Conservation (phyloP, 805 yeast genomes). For the Kluyveromyces siamensis region DNA sequence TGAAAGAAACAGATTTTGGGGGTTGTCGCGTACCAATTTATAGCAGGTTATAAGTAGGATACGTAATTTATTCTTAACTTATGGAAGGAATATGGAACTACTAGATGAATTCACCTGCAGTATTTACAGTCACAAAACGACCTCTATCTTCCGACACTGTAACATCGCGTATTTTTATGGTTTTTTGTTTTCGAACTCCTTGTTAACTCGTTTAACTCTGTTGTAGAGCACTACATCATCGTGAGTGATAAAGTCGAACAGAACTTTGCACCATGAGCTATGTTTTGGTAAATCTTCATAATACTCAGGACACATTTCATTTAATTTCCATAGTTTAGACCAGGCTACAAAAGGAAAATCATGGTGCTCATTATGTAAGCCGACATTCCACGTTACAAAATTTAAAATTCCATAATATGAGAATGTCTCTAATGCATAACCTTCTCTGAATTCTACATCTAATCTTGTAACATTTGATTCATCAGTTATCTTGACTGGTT, state of each 20-base stretch:
- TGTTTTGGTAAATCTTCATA: conserved; percentile 74
- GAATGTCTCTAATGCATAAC: conserved; percentile 59
- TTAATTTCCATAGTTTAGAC: conserved; percentile 62
- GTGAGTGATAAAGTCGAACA: conserved; percentile 61
- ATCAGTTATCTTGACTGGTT: conserved; percentile 4
- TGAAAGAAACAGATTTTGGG: not conserved
- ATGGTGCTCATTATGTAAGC: conserved; percentile 91
- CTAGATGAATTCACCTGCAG: not conserved
- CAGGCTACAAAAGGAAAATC: conserved; percentile 93
- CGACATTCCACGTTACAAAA: conserved; percentile 81
- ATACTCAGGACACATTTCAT: conserved; percentile 66
- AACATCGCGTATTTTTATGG: not conserved
- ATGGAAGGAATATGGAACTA: not conserved
- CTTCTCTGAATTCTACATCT: conserved; percentile 9
- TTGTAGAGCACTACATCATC: conserved; percentile 66
- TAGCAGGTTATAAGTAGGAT: not conserved
- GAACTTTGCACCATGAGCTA: conserved; percentile 68
- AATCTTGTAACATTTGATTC: conserved; percentile 4
- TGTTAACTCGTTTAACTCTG: conserved; percentile 58
- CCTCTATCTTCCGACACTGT: too few relatives aligned
- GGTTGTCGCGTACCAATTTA: not conserved
- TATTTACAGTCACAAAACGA: too few relatives aligned
- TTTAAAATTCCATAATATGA: conserved; percentile 82
- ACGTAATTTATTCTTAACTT: not conserved
- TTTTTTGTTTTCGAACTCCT: not conserved